These are phyloP conservation scores for Penicillium sclerotigenum DNA, from an alignment of 2,329 filamentous ascomycete genomes.

Conservation along the genomic window DNA sequence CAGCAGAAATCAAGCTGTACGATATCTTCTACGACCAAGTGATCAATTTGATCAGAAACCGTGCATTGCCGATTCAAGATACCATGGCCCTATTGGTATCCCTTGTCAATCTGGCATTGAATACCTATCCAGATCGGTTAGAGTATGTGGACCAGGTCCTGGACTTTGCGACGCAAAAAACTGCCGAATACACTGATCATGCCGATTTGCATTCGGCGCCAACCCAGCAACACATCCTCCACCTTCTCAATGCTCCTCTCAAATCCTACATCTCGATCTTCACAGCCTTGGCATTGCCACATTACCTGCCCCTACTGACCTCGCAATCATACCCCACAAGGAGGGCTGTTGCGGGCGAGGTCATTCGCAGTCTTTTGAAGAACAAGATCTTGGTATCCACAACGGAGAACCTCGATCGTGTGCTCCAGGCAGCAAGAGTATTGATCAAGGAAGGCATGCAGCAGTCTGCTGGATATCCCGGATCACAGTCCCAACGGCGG, in stretches of 20 bases:
- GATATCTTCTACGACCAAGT: constrained; percentile 98
- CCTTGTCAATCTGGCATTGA: constrained; percentile 85
- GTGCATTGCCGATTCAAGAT: constrained; percentile 88
- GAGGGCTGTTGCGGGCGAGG: constrained; percentile 83
- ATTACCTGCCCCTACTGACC: constrained; percentile 84
- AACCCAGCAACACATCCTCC: constrained; percentile 84
- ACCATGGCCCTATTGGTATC: constrained; percentile 93
- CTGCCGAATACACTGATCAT: constrained; percentile 84
- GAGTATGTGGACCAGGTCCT: constrained; percentile 96
- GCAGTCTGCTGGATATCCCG: constrained; percentile 76
- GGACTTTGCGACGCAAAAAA: constrained; percentile 81
- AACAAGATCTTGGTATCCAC: constrained; percentile 78
- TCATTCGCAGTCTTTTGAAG: constrained; percentile 76
- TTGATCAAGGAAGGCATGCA: constrained; percentile 91
- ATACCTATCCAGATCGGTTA: constrained; percentile 87
- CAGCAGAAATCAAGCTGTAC: constrained; percentile 78
- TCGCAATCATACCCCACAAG: constrained; percentile 91
- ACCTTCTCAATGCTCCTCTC: constrained; percentile 84
- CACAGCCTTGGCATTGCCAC: constrained; percentile 89
- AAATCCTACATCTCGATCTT: constrained; percentile 91
- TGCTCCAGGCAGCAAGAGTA: constrained; percentile 83
- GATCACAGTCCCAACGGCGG: constrained; percentile 69
- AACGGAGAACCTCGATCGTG: constrained; percentile 76
- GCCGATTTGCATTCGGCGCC: constrained; percentile 87
- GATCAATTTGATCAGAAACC: constrained; percentile 84